Percentiles rank a stretch among this genome's conserved stretches.
These are phyloP conservation scores for Plantago coronopus DNA, from an alignment of 305 asterid species.

Conservation along the genomic window DNA sequence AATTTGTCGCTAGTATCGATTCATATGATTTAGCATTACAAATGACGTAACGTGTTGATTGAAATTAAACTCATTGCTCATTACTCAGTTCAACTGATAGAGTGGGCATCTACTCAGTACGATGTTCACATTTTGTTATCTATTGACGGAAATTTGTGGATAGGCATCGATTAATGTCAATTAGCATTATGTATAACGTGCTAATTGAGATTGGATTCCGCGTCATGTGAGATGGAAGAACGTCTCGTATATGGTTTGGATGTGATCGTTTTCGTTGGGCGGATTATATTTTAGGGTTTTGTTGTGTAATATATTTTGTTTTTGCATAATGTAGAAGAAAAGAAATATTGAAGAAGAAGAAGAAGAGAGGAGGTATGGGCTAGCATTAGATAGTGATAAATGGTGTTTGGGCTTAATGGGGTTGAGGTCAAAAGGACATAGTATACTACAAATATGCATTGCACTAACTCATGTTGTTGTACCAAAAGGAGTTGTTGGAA, in stretches of 20 bases:
- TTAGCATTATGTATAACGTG: too few species aligned
- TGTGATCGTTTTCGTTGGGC: background rate
- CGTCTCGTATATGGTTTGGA: too few species aligned
- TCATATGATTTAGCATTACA: too few species aligned
- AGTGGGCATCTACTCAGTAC: background rate
- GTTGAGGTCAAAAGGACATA: slow-evolving; percentile 35
- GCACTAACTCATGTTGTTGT: slow-evolving; percentile 30
- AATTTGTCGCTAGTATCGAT: too few species aligned
- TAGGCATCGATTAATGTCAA: too few species aligned
- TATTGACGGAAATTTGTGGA: too few species aligned
- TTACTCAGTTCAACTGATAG: too few species aligned
- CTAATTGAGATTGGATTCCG: too few species aligned
- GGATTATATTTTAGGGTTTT: background rate
- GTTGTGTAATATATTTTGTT: background rate
- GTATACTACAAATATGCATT: slow-evolving; percentile 25
- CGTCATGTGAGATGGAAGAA: too few species aligned
- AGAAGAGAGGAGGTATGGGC: background rate
- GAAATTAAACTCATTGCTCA: too few species aligned
- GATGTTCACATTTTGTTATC: background rate
- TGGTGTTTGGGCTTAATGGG: slow-evolving; percentile 36
- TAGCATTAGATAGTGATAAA: background rate
- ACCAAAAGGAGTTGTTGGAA: slow-evolving; percentile 10
- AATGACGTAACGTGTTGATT: too few species aligned
- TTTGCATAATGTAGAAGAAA: background rate
- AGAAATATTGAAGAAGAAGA: background rate